phyloP scores from a whole-genome alignment of 2,329 filamentous ascomycete species.

The Aspergillus melleus region DNA sequence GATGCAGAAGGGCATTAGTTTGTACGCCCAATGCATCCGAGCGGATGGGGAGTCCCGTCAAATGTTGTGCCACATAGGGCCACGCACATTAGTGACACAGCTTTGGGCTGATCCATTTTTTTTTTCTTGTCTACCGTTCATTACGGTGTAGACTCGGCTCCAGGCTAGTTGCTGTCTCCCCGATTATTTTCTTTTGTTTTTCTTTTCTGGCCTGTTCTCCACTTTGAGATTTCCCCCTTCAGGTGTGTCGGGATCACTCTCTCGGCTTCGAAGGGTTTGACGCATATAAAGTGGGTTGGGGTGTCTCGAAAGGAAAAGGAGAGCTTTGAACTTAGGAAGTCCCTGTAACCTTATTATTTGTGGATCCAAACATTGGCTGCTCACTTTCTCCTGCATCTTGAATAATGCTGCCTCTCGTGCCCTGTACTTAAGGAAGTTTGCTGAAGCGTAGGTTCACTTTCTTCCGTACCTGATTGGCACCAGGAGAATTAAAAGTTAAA shows the following conservation, averaged over 20 bases:
- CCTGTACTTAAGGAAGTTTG: conserved; percentile 14
- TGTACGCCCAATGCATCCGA: conserved; percentile 17
- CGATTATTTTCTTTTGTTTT: not conserved
- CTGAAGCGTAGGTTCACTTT: conserved; percentile 12
- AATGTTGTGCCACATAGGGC: conserved; percentile 15
- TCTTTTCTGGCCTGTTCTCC: not conserved
- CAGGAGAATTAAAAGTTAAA: conserved; percentile 13
- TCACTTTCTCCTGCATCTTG: conserved; percentile 7
- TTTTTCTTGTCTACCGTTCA: conserved; percentile 6
- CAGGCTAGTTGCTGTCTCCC: conserved; percentile 5
- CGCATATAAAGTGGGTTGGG: conserved; percentile 13
- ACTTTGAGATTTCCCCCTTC: not conserved
- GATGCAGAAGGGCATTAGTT: conserved; percentile 20
- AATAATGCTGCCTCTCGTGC: conserved; percentile 14
- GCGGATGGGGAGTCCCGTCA: conserved; percentile 15
- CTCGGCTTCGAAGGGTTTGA: not conserved
- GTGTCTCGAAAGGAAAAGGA: conserved; percentile 5
- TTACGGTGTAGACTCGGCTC: conserved; percentile 9
- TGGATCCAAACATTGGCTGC: conserved; percentile 12
- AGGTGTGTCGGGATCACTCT: not conserved
- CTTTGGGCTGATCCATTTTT: conserved; percentile 13
- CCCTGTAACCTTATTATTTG: conserved; percentile 14
- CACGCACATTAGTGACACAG: conserved; percentile 18
- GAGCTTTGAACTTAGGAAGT: conserved; percentile 7
- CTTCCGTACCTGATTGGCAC: conserved; percentile 10